These are phyloP conservation scores for Colletotrichum sp. DNA, from an alignment of 2,329 filamentous ascomycete species.

Conservation along the genomic window DNA sequence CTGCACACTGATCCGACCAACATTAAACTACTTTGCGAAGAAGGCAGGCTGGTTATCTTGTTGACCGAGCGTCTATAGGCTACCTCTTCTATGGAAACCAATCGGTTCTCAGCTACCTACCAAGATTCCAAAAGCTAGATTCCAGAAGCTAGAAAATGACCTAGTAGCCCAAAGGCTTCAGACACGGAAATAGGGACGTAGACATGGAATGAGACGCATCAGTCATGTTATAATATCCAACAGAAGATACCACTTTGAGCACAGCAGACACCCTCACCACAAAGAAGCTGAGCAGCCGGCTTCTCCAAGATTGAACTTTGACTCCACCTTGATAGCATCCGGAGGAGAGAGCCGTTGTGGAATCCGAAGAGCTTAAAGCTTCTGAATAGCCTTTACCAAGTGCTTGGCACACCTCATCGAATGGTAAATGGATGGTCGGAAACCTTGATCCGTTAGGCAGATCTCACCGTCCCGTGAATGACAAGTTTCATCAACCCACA, in stretches of 20 bases:
- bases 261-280: background rate
- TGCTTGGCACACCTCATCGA: background rate
- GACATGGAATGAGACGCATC: background rate
- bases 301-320: background rate
- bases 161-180: background rate
- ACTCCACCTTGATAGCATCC: background rate
- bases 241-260: background rate
- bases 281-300: background rate
- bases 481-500: background rate
- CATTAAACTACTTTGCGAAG: no score
- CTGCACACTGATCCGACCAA: no score
- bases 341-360: background rate
- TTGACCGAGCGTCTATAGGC: no score
- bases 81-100: background rate
- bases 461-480: background rate
- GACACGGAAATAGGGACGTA: background rate
- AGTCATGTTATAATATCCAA: background rate
- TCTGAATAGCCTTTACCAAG: background rate
- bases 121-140: background rate
- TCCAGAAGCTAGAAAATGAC: background rate
- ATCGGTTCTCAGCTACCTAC: background rate
- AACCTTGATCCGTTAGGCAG: background rate
- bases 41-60: no score
- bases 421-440: background rate
- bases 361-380: background rate